phyloP scores from a whole-genome alignment of 169 alveolate genomes.

The Plasmodium yoelii region DNA sequence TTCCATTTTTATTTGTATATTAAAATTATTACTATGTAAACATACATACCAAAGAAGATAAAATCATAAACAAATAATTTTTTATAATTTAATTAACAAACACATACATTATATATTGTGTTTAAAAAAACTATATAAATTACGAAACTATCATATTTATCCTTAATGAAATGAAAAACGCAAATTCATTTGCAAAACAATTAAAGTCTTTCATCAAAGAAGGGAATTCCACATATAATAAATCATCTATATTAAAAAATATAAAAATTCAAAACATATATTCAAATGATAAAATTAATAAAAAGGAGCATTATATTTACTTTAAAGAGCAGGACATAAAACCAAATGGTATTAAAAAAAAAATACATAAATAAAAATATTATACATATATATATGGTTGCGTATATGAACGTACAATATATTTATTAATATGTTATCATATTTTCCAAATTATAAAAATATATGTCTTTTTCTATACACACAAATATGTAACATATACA shows the following conservation, averaged over 20 bases:
- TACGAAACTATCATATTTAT: background rate
- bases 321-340: conserved; percentile 73
- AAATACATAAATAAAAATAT: background rate
- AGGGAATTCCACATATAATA: conserved; percentile 2
- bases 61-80: no score
- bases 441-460: no score
- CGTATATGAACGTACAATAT: background rate
- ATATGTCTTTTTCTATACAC: background rate
- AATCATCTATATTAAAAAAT: conserved; percentile 61
- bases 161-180: conserved; percentile 29
- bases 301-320: conserved; percentile 73
- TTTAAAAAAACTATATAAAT: no score
- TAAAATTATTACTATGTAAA: no score
- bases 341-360: conserved; percentile 25
- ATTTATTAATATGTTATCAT: background rate
- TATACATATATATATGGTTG: background rate
- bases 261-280: conserved; percentile 68
- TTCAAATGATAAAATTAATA: conserved; percentile 59
- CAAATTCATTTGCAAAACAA: conserved; percentile 22
- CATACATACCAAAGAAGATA: no score
- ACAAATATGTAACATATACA: background rate
- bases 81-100: no score
- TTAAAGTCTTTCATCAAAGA: conserved; percentile 24
- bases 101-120: no score
- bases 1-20: no score